Evolutionary conservation across 306 rosid species (phyloP).

Genomic region (Quercus parvula): DNA sequence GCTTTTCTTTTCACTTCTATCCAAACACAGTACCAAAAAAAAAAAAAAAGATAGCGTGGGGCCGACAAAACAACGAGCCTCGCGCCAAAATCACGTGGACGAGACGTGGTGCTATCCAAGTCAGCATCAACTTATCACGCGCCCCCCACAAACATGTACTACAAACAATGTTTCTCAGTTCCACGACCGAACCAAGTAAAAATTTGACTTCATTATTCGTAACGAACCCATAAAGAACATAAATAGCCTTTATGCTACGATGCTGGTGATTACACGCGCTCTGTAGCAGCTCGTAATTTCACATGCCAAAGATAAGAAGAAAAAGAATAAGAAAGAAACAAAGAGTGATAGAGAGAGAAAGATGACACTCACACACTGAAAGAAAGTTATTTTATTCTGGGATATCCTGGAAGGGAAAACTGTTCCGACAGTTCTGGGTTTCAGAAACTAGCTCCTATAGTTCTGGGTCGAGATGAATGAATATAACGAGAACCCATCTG

Average conservation of each 20-base stretch:
- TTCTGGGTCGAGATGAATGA: constrained; percentile 36
- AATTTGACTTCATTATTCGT: no score
- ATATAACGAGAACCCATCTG: constrained; percentile 22
- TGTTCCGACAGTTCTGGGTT: background rate
- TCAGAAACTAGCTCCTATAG: background rate
- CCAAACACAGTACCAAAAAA: no score
- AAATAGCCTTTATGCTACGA: background rate
- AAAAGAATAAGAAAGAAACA: no score
- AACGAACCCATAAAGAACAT: no score
- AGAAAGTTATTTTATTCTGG: constrained; percentile 10
- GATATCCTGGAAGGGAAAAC: constrained; percentile 25
- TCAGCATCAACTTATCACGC: background rate
- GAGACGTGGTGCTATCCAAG: background rate
- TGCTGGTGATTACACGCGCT: constrained; percentile 27
- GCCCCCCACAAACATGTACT: background rate
- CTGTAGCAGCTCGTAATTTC: background rate
- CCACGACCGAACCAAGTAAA: no score
- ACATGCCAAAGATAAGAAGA: no score
- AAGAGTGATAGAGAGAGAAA: background rate
- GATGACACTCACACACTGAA: background rate
- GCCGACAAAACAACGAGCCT: background rate
- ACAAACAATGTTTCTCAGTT: no score
- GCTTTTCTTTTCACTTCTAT: no score
- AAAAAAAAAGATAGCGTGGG: background rate
- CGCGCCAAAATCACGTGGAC: constrained; percentile 21